These are phyloP conservation scores for Arbutus unedo DNA, from an alignment of 148 eudicot species.

Conservation along the genomic window DNA sequence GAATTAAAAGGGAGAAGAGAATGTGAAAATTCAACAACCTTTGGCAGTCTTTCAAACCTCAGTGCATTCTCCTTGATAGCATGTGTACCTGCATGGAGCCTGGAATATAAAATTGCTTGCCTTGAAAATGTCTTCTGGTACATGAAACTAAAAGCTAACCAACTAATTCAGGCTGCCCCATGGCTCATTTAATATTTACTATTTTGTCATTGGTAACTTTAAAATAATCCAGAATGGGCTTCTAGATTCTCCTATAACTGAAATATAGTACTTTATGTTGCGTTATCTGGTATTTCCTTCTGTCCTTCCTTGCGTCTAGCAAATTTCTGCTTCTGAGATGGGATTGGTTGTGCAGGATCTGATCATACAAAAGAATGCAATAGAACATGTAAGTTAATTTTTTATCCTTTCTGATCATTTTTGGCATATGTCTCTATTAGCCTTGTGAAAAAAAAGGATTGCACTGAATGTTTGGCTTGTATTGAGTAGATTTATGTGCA, in stretches of 20 bases:
- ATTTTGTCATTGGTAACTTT: not conserved
- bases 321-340: constrained; percentile 23
- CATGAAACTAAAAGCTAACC: not conserved
- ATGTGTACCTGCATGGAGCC: not conserved
- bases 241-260: not conserved
- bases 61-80: not conserved
- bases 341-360: constrained; percentile 49
- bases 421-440: not conserved
- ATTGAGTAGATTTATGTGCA: not conserved
- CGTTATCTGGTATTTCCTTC: not conserved
- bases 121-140: not conserved
- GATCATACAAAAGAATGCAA: constrained; percentile 44
- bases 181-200: not conserved
- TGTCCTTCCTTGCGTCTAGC: not conserved
- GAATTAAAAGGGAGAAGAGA: not conserved
- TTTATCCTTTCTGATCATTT: not conserved
- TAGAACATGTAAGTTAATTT: constrained; percentile 44
- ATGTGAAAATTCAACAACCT: not conserved
- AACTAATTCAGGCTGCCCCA: not conserved
- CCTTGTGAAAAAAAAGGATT: not conserved
- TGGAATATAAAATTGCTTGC: not conserved
- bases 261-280: not conserved
- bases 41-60: not conserved
- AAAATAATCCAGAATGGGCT: not conserved
- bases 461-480: not conserved